Conservation (phyloP, 495 filamentous ascomycete genomes). For the Daldinia vernicosa region DNA sequence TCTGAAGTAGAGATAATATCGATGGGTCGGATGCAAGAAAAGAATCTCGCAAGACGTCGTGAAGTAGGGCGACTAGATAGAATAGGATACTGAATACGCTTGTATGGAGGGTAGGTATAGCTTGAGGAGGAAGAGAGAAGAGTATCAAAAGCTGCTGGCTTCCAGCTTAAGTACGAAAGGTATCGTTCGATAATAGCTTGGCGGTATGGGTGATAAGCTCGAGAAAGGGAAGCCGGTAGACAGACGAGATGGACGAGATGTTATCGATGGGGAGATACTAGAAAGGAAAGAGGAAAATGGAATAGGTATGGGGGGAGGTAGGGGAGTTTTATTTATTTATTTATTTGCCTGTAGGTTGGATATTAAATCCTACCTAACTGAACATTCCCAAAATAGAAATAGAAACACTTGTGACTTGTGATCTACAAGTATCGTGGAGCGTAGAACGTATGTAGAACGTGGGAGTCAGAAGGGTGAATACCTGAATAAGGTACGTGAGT, state of each 20-base stretch:
- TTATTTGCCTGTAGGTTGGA: conserved; percentile 4
- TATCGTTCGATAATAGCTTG: conserved; percentile 14
- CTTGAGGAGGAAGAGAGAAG: conserved; percentile 6
- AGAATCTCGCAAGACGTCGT: background rate
- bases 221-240: conserved; percentile 11
- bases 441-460: no score
- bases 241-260: background rate
- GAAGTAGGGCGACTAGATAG: background rate
- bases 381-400: conserved; percentile 33
- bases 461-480: background rate
- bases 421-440: conserved; percentile 2
- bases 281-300: conserved; percentile 15
- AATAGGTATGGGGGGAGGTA: conserved; percentile 13
- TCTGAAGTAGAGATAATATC: background rate
- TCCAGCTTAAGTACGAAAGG: conserved; percentile 6
- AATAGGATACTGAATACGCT: conserved; percentile 16
- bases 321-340: conserved; percentile 40
- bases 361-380: background rate
- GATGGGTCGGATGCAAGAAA: background rate
- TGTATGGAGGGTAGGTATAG: conserved; percentile 3
- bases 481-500: no score
- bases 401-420: conserved; percentile 13
- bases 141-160: background rate
- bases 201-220: conserved; percentile 3
- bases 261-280: conserved; percentile 18